Conservation (phyloP, 441 rosid genomes). For the Erodium trifolium region DNA sequence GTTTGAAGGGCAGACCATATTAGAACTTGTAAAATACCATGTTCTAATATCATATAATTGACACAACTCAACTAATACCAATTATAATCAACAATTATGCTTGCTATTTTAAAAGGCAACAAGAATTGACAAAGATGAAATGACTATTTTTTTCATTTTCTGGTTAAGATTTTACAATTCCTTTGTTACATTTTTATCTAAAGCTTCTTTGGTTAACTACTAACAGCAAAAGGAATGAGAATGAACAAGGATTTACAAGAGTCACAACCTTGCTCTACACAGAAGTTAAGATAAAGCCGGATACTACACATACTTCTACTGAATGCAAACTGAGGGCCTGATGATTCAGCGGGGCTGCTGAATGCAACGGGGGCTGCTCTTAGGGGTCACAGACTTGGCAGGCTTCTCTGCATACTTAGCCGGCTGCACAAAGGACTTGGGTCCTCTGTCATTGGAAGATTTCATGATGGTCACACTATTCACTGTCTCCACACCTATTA, state of each 20-base stretch:
- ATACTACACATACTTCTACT: not conserved
- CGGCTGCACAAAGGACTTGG: too few species aligned
- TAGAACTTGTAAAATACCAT: too few species aligned
- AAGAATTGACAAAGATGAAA: too few species aligned
- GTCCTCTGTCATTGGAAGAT: too few species aligned
- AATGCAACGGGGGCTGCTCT: conserved; percentile 21
- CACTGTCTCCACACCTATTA: not conserved
- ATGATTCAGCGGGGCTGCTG: conserved; percentile 35
- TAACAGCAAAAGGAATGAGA: not conserved
- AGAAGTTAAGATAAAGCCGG: not conserved
- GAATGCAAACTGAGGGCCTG: not conserved
- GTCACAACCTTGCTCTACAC: not conserved
- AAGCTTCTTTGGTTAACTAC: not conserved
- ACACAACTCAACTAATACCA: too few species aligned
- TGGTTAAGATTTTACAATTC: not conserved
- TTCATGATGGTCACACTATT: too few species aligned
- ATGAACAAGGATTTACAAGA: conserved; percentile 2
- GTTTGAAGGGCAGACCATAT: too few species aligned
- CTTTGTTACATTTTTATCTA: not conserved
- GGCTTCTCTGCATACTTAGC: too few species aligned
- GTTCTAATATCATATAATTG: too few species aligned
- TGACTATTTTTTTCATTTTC: too few species aligned
- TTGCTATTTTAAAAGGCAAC: too few species aligned
- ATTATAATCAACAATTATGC: too few species aligned
- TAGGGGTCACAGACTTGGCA: not conserved